Base-by-base conservation (phyloP, 169 alveolate genomes). In the Cryptosporidium sp. region DNA sequence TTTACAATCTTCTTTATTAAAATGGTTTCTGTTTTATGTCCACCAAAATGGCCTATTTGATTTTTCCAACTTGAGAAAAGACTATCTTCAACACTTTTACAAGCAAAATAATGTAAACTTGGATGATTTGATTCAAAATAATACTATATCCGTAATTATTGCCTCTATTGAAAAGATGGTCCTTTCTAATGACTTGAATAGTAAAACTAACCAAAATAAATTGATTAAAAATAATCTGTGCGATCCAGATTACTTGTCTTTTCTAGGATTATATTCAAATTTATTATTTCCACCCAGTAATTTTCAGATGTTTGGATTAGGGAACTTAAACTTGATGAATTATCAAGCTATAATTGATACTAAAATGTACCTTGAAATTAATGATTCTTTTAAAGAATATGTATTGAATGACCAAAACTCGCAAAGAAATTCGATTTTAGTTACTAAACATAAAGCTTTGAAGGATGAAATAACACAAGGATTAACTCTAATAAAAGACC, bases 131-230 rank as follows among this genome's bases (percentile, higher is more conserved):
- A 73, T 73, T 33, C 12, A 26, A 33, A 56, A 26, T 9, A 58
- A 73, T n/a, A 73, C 86, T 53, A 18, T 73, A 7, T 73, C 56
- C 2, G 2, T 73, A 10, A 73, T 73, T 10, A 42, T 73, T n/a
- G 9, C 29, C 16, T 73, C 86, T 1, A 73, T 73, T 7, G 86
- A 73, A 44, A 73, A 73, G n/a, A 73, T 73, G 86, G 86, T 73
- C 16, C 60, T 73, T 33, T 73, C 71, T 8, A 73, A 73, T n/a
- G 33, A 73, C 6, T 16, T 69, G 10, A 26, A 23, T 73, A 37
- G 5, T 33, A 31, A 70, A 29, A 23, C n/a, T 7, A 14, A 51
- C 58, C 23, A 48, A 26, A 10, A 45, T 26, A 65, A 33, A 14
- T 35, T 8, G 2, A 65, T 65, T 26, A 10, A 65, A 65, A 31